Base-by-base conservation (phyloP, 2,329 filamentous ascomycete genomes). In the Ceratocystis huliohia region DNA sequence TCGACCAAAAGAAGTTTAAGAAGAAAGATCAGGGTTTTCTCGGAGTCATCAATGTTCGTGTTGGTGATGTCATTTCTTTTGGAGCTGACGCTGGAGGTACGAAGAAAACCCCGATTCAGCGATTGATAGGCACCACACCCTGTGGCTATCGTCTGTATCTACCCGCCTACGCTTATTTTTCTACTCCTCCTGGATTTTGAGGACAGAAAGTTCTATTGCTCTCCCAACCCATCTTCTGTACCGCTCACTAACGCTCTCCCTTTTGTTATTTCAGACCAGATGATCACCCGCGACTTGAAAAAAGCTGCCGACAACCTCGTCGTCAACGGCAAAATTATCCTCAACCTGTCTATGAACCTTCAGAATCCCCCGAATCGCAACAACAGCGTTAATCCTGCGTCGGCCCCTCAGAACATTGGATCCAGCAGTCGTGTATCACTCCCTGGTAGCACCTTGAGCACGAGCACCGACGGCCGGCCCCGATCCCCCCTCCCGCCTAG, bases 1-100 rank as follows among this genome's bases (percentile, higher is more conserved):
- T 99, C 75, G 94, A 99, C 77, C 94, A 99, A 78, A 96, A 96
- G 81, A 99, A 99, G 79, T 99, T 99, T 80, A 99, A 99, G 82
- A 99, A 99, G 85, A 99, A 97, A 91, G 94, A 99, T 72, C 94
- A 99, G 76, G 94, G 94, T 7, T 99, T 99, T 74, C 82, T 99
- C 5, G 94, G 94, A 67, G 94, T 99, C 65, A 96, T 99, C 74
- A 99, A 99, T 75, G 88, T 99, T 72, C 88, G 92, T 68, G 88
- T 99, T 71, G 94, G 94, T 72, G 92, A 95, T 81, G 88, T 94
- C 48, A 91, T 99, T 71, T 93, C 96, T 74, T 80, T 99, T 70
- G 87, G 89, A 69, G 85, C 90, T 67, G 91, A 92, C 67, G 89
- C 91, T 70, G 94, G 97, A 79, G 93, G 94, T 97, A 82, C 74